A percentile compares a stretch with the other conserved stretches of the same genome.
These are phyloP conservation scores for Leccinum ponderosum DNA, from an alignment of 1,284 basidiomycete species.

Conservation along the genomic window DNA sequence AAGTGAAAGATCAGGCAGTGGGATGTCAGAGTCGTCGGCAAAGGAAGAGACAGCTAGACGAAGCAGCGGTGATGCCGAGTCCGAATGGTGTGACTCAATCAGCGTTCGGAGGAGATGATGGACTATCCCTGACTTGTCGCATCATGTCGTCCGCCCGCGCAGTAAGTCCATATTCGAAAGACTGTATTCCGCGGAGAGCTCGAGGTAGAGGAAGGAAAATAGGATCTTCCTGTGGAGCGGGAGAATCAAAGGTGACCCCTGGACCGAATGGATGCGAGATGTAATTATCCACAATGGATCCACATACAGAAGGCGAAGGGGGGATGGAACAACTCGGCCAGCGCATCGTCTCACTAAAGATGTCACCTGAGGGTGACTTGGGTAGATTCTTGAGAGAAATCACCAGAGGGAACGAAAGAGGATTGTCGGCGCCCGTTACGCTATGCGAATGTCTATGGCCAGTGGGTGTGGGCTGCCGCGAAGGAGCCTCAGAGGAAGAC, in stretches of 20 bases:
- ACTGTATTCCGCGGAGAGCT: conserved; percentile 73
- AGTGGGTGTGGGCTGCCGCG: conserved; percentile 33
- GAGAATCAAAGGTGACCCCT: conserved; percentile 61
- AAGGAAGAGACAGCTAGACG: conserved; percentile 31
- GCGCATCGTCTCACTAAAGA: conserved; percentile 66
- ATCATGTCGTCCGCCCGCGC: conserved; percentile 50
- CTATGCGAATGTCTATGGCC: conserved; percentile 75
- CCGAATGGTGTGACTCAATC: not conserved
- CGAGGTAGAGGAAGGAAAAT: conserved; percentile 44
- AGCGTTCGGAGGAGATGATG: conserved; percentile 12
- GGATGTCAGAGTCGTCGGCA: conserved; percentile 31
- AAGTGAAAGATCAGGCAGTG: conserved; percentile 24
- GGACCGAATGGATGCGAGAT: conserved; percentile 62
- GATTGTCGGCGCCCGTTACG: conserved; percentile 69
- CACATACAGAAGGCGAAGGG: conserved; percentile 38
- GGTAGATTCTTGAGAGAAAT: conserved; percentile 11
- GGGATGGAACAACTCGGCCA: conserved; percentile 46
- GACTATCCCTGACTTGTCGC: conserved; percentile 15
- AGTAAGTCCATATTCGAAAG: conserved; percentile 76
- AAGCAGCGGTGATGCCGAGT: conserved; percentile 19
- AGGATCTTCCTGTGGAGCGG: conserved; percentile 42
- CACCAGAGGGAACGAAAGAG: conserved; percentile 37
- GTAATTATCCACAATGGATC: conserved; percentile 26
- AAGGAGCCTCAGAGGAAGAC: conserved; percentile 23
- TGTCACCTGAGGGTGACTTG: conserved; percentile 43